phyloP scores from a whole-genome alignment of 495 filamentous ascomycete species.

The Talaromyces adpressus region DNA sequence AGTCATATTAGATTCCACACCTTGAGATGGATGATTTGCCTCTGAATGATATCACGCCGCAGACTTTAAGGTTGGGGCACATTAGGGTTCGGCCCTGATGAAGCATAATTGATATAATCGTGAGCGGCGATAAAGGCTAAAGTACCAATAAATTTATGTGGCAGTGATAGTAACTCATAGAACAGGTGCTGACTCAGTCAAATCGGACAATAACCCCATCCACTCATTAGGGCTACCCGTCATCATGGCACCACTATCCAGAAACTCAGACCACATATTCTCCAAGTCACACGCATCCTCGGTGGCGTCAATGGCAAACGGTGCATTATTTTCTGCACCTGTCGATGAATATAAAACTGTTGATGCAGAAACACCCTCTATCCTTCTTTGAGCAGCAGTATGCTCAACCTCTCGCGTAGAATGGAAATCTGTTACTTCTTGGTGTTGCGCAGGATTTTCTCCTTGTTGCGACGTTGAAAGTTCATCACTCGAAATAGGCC shows the following conservation, averaged over 20 bases:
- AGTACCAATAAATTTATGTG: background rate
- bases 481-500: slow-evolving; percentile 5
- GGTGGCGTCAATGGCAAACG: background rate
- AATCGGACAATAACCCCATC: slow-evolving; percentile 26
- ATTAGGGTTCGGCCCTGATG: background rate
- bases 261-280: slow-evolving; percentile 15
- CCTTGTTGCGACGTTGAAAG: slow-evolving; percentile 8
- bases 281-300: background rate
- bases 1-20: background rate
- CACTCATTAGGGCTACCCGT: slow-evolving; percentile 22
- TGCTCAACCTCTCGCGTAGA: background rate
- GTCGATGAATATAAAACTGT: background rate
- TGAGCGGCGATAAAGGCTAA: background rate
- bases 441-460: background rate
- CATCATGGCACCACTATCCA: slow-evolving; percentile 22
- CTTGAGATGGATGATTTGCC: background rate
- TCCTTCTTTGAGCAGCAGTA: background rate
- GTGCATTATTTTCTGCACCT: background rate
- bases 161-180: background rate
- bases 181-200: slow-evolving; percentile 16
- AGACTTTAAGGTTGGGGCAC: background rate
- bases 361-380: background rate
- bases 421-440: background rate
- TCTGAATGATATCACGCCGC: background rate
- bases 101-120: background rate